A percentile compares a stretch with the other conserved stretches of the same genome.
Conservation (phyloP, 495 filamentous ascomycete genomes). For the Xanthoparmelia taractica region DNA sequence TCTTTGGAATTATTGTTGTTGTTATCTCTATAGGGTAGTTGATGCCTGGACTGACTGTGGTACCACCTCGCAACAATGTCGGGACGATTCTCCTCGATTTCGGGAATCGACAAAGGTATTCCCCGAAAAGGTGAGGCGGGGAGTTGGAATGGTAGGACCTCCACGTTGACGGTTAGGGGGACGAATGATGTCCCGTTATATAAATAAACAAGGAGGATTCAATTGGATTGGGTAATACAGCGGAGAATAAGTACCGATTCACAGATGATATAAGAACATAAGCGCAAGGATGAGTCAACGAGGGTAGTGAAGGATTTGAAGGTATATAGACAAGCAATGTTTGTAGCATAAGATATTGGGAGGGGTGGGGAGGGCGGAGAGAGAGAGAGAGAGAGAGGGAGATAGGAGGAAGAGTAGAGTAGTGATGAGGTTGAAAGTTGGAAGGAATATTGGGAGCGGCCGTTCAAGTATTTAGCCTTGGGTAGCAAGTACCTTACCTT, state of each 20-base stretch:
- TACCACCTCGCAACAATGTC: constrained; percentile 15
- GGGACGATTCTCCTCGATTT: constrained; percentile 16
- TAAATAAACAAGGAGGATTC: constrained; percentile 22
- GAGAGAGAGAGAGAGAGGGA: constrained; percentile 29
- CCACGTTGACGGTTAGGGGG: constrained; percentile 27
- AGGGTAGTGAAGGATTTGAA: neutral
- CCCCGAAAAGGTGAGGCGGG: constrained; percentile 20
- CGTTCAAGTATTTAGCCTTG: constrained; percentile 15
- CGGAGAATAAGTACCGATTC: neutral
- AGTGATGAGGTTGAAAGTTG: constrained; percentile 35
- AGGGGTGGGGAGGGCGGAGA: neutral
- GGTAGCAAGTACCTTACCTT: constrained; percentile 1
- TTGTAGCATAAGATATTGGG: neutral
- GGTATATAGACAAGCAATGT: neutral
- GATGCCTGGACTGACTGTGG: constrained; percentile 35
- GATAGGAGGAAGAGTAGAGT: constrained; percentile 36
- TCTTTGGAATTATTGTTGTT: constrained; percentile 35
- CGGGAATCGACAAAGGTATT: constrained; percentile 14
- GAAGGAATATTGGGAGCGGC: constrained; percentile 16
- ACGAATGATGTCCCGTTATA: constrained; percentile 26
- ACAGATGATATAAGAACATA: neutral
- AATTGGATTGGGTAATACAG: constrained; percentile 13
- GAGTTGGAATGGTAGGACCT: constrained; percentile 18
- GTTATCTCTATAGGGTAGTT: constrained; percentile 32
- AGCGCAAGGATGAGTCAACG: neutral